Percentiles rank a stretch among this genome's conserved stretches.
These are phyloP conservation scores for Biancaea sappan DNA, from an alignment of 306 rosid genomes.

Conservation along the genomic window DNA sequence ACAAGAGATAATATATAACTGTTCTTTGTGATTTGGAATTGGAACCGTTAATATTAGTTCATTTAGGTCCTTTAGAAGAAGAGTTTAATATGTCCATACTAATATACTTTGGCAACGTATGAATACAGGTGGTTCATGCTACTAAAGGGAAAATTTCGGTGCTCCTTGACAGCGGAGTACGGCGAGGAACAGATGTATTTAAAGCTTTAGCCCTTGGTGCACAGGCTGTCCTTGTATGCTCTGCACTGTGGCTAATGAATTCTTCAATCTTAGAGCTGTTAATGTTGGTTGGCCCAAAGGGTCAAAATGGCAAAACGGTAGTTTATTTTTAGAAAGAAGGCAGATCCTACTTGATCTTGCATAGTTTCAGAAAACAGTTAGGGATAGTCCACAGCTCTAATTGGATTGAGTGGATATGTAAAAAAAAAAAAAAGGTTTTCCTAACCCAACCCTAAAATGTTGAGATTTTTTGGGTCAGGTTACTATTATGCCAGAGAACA, in stretches of 20 bases:
- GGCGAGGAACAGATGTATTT: conserved; percentile 68
- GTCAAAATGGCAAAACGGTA: too few species aligned
- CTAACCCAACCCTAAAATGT: too few species aligned
- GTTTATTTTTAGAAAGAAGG: too few species aligned
- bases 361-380: too few species aligned
- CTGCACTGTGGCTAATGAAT: background rate
- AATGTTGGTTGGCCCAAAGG: too few species aligned
- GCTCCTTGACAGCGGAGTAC: conserved; percentile 63
- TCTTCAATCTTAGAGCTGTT: too few species aligned
- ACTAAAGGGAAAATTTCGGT: conserved; percentile 60
- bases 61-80: background rate
- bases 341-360: too few species aligned
- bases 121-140: conserved; percentile 54
- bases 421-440: too few species aligned
- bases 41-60: background rate
- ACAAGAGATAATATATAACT: background rate
- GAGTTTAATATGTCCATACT: background rate
- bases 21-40: background rate
- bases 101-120: background rate
- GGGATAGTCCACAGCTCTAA: too few species aligned
- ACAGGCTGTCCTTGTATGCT: conserved; percentile 65
- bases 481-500: background rate
- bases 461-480: too few species aligned
- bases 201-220: conserved; percentile 76
- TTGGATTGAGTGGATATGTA: too few species aligned